Base-by-base conservation (phyloP, 2,329 filamentous ascomycete species). In the Metarhizium sp. region DNA sequence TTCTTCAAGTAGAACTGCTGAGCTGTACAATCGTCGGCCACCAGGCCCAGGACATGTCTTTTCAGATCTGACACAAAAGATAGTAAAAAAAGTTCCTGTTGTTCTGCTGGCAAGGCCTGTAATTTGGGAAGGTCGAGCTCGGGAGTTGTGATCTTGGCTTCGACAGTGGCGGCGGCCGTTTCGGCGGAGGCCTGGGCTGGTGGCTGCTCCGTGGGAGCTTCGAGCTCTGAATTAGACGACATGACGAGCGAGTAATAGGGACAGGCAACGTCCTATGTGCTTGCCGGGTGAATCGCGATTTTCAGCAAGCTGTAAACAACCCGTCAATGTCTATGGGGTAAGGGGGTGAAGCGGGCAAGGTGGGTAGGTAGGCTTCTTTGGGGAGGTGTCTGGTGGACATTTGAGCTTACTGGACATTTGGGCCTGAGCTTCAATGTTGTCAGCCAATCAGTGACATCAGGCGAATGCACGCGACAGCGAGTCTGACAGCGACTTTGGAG, bases 1-100 rank as follows among this genome's bases (percentile, higher is more conserved):
- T 89, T 92, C 73, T 96, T 96, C 64, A 99, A 79, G 68, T 90
- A 89, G 64, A 91, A 85, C 71, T 99, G 94, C 73, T 96, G 88
- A 13, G 88, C 82, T 25, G 89, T 92, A 62, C 92, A 88, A 67
- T 88, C 88, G 62, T 96, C 90, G 59, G 84, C 78, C 53, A 84
- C 81, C 50, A 97, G 80, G 16, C 76, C 76, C 54, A 85, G 78
- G 48, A 95, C 88, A 78, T 96, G 88, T 62, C 87, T 87, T 59
- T 85, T 86, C 55, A 99, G 79, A 58, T 87, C 84, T 32, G 91
- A 87, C 40, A 92, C 87, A 68, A 95, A 96, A 30, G 86, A 95
- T 58, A 99, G 79, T 59, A 99, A 81, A 71, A 94, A 95, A 13
- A 99, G 82, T 66, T 96, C 92, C 73, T 99, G 94, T 71, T 99